These are phyloP conservation scores for Samsoniella hepiali DNA, from an alignment of 2,329 filamentous ascomycete genomes.

Conservation along the genomic window DNA sequence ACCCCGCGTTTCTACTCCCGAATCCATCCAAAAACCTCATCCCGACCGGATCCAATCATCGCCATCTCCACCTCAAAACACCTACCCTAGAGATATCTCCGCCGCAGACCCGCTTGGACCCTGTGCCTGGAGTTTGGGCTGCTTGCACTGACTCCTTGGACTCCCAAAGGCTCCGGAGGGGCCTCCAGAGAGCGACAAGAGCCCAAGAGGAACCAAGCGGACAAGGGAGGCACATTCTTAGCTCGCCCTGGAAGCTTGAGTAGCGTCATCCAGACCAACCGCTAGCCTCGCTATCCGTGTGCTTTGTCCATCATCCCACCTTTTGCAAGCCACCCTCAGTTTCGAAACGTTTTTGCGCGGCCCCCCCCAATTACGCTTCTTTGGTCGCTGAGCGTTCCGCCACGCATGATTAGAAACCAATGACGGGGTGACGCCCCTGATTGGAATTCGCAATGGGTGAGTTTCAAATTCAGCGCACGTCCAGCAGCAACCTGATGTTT, in stretches of 20 bases:
- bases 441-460: conserved; percentile 17
- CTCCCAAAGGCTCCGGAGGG: background rate
- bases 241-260: conserved; percentile 3
- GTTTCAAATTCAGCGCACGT: conserved; percentile 3
- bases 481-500: background rate
- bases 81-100: conserved; percentile 7
- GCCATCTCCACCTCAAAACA: background rate
- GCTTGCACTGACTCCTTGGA: background rate
- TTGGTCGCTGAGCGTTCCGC: conserved; percentile 8
- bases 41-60: background rate
- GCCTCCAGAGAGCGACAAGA: background rate
- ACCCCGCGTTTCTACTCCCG: background rate
- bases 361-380: background rate
- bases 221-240: conserved; percentile 4
- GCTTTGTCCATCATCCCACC: conserved; percentile 9
- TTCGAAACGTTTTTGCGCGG: background rate
- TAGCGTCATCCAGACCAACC: conserved; percentile 12
- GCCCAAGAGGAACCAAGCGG: background rate
- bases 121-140: background rate
- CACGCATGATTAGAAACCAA: conserved; percentile 15
- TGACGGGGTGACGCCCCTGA: conserved; percentile 17
- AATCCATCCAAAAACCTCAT: background rate
- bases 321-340: conserved; percentile 9
- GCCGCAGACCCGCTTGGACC: conserved; percentile 6
- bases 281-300: background rate